Conservation (phyloP, 768 basidiomycete genomes). For the Erythrobasidium yunnanense region DNA sequence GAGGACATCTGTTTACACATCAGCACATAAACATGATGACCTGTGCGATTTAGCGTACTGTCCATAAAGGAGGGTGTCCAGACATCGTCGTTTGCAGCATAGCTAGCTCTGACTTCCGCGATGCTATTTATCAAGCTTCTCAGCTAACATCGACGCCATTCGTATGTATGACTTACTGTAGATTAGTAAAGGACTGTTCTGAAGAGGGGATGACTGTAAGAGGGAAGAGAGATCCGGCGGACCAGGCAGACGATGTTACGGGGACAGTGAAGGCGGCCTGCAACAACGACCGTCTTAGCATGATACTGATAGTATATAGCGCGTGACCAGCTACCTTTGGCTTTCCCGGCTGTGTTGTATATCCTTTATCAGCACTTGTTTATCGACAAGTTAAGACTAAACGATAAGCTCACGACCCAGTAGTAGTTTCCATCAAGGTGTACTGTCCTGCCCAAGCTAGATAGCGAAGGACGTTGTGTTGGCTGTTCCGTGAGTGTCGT, state of each 20-base stretch:
- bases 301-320: neutral
- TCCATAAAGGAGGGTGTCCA: neutral
- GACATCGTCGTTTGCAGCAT: neutral
- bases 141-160: neutral
- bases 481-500: too few species aligned
- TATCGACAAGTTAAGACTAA: neutral
- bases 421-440: conserved; percentile 4
- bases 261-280: neutral
- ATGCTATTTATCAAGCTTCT: neutral
- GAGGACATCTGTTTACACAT: neutral
- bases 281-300: neutral
- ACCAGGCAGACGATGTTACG: neutral
- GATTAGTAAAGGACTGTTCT: neutral
- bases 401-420: conserved; percentile 1
- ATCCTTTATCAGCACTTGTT: neutral
- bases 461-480: too few species aligned
- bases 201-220: neutral
- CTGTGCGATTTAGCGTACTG: neutral
- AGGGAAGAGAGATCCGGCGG: conserved; percentile 2
- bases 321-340: neutral
- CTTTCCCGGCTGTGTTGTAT: neutral
- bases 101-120: neutral
- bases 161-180: neutral
- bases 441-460: conserved; percentile 10
- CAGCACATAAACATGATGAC: neutral